These are phyloP conservation scores for Lagenidium sp. DNA, from an alignment of 352 stramenopile genomes.

Conservation along the genomic window DNA sequence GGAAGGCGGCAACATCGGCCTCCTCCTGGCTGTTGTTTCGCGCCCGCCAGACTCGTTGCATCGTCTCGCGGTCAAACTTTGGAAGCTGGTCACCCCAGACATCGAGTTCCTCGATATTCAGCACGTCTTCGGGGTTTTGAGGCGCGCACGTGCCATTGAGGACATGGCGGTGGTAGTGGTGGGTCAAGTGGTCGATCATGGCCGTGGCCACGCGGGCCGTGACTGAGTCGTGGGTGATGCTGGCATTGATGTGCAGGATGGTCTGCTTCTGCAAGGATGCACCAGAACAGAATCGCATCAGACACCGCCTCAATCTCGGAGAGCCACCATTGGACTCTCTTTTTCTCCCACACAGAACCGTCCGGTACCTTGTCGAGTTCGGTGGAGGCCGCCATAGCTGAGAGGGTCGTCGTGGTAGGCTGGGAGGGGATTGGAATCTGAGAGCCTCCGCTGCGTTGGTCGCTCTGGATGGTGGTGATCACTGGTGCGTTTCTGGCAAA, in stretches of 20 bases:
- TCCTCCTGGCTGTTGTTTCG: slow-evolving; percentile 52
- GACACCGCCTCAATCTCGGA: no score
- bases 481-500: no score
- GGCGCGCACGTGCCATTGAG: slow-evolving; percentile 13
- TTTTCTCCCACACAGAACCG: no score
- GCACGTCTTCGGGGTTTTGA: slow-evolving; percentile 30
- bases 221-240: slow-evolving; percentile 63
- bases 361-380: no score
- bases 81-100: slow-evolving; percentile 51
- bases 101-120: slow-evolving; percentile 62
- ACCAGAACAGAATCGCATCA: no score
- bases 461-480: no score
- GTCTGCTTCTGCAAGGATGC: slow-evolving; percentile 49
- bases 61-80: slow-evolving; percentile 64
- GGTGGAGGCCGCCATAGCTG: no score
- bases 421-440: no score
- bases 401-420: no score
- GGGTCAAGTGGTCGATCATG: slow-evolving; percentile 59
- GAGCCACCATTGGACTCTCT: no score
- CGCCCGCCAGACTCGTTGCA: slow-evolving; percentile 58
- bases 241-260: slow-evolving; percentile 73
- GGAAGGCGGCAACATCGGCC: slow-evolving; percentile 42
- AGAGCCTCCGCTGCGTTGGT: no score
- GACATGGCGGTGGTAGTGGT: slow-evolving; percentile 61
- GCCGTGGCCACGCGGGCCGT: slow-evolving; percentile 54